phyloP scores from a whole-genome alignment of 371 early-diverging fungal species.

The Mucor plumbeus region DNA sequence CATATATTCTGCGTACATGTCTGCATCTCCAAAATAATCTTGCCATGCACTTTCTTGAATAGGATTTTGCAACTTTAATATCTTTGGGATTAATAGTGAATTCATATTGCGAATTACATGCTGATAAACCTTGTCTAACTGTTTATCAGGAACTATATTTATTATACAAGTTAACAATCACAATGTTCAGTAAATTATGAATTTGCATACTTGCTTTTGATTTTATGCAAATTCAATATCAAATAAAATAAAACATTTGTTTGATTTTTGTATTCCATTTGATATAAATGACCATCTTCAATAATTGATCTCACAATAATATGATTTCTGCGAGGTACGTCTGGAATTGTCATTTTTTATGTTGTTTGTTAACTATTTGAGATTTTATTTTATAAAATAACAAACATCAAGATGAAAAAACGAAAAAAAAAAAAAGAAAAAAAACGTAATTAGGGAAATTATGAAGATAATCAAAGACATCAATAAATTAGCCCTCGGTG shows the following conservation, averaged over 20 bases:
- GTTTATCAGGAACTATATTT: conserved; percentile 11
- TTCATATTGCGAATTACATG: background rate
- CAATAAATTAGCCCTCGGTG: conserved; percentile 6
- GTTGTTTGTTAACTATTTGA: background rate
- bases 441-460: conserved; percentile 1
- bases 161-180: background rate
- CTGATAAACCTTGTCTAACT: conserved; percentile 9
- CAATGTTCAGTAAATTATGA: background rate
- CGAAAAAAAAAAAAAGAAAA: conserved; percentile 2
- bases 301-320: conserved; percentile 6
- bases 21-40: conserved; percentile 30
- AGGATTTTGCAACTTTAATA: conserved; percentile 10
- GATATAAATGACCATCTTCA: conserved; percentile 9
- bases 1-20: conserved; percentile 31
- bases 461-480: background rate
- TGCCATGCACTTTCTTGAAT: conserved; percentile 25
- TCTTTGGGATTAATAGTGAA: conserved; percentile 10
- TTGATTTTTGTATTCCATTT: conserved; percentile 23
- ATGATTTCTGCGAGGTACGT: conserved; percentile 9
- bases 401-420: background rate
- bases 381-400: background rate
- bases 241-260: conserved; percentile 22
- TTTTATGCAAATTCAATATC: conserved; percentile 14
- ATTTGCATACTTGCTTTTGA: conserved; percentile 8
- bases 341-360: conserved; percentile 4